Conservation (phyloP, 768 basidiomycete species). For the Kwoniella shandongensis region DNA sequence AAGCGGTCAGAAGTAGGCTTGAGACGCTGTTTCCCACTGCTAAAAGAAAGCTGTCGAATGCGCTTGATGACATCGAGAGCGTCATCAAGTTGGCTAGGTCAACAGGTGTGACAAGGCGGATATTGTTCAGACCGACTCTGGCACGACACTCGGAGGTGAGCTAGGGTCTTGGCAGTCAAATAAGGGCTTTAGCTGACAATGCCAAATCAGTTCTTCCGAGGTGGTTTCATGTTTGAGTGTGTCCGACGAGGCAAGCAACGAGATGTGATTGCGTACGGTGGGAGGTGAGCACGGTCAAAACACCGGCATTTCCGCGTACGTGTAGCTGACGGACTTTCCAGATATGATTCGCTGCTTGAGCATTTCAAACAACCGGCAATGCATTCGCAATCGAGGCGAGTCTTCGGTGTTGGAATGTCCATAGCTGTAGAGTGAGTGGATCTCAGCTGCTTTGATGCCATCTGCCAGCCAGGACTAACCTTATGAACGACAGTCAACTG, state of each 20-base stretch:
- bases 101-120: slow-evolving; percentile 33
- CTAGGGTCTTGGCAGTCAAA: background rate
- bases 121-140: slow-evolving; percentile 46
- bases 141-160: slow-evolving; percentile 42
- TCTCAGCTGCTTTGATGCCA: too few species aligned
- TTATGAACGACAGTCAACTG: slow-evolving; percentile 31
- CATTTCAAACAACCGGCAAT: slow-evolving; percentile 47
- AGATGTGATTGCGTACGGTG: slow-evolving; percentile 49
- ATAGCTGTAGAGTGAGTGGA: slow-evolving; percentile 51
- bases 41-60: slow-evolving; percentile 24
- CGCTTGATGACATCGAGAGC: slow-evolving; percentile 35
- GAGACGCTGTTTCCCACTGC: slow-evolving; percentile 30
- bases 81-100: slow-evolving; percentile 38
- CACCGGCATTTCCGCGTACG: background rate
- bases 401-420: slow-evolving; percentile 49
- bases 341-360: slow-evolving; percentile 47
- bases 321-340: slow-evolving; percentile 3
- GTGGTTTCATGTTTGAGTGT: slow-evolving; percentile 53
- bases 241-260: slow-evolving; percentile 40
- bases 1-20: slow-evolving; percentile 25
- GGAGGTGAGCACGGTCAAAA: slow-evolving; percentile 29
- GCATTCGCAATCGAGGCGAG: slow-evolving; percentile 31
- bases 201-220: slow-evolving; percentile 43
- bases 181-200: background rate
- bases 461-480: background rate